A percentile compares a stretch with the other conserved stretches of the same genome.
These are phyloP conservation scores for Aspergillus jensenii DNA, from an alignment of 2,329 filamentous ascomycete genomes.

Conservation along the genomic window DNA sequence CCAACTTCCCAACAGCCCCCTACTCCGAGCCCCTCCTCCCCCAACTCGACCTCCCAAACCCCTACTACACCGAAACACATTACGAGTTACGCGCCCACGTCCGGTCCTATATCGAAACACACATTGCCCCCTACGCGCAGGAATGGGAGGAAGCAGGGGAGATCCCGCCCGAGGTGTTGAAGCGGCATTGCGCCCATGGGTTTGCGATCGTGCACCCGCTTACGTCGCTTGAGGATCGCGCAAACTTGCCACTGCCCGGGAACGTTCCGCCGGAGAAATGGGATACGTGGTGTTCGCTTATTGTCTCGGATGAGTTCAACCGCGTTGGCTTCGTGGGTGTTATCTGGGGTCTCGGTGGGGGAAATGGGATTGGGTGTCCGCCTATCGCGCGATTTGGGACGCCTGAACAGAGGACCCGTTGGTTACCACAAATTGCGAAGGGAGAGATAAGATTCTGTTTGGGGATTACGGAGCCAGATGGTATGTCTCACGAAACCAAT, in stretches of 20 bases:
- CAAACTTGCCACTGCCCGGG: slow-evolving; percentile 42
- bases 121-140: slow-evolving; percentile 58
- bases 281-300: slow-evolving; percentile 58
- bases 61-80: slow-evolving; percentile 66
- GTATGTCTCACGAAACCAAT: slow-evolving; percentile 30
- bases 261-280: slow-evolving; percentile 50
- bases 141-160: slow-evolving; percentile 64
- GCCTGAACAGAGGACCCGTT: slow-evolving; percentile 57
- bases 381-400: slow-evolving; percentile 65
- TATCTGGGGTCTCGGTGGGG: slow-evolving; percentile 58
- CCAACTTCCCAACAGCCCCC: slow-evolving; percentile 29
- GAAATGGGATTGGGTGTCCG: slow-evolving; percentile 62
- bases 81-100: slow-evolving; percentile 57
- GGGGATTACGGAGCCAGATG: slow-evolving; percentile 64
- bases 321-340: slow-evolving; percentile 60
- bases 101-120: slow-evolving; percentile 59
- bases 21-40: slow-evolving; percentile 47
- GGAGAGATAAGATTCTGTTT: slow-evolving; percentile 63
- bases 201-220: slow-evolving; percentile 38
- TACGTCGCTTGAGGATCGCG: slow-evolving; percentile 40
- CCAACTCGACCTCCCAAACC: slow-evolving; percentile 43
- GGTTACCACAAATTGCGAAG: slow-evolving; percentile 59
- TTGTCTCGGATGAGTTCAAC: slow-evolving; percentile 56
- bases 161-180: slow-evolving; percentile 47
- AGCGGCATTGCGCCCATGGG: slow-evolving; percentile 41